phyloP scores from a whole-genome alignment of 768 basidiomycete genomes.

The Sistotremastrum niveocremeum region DNA sequence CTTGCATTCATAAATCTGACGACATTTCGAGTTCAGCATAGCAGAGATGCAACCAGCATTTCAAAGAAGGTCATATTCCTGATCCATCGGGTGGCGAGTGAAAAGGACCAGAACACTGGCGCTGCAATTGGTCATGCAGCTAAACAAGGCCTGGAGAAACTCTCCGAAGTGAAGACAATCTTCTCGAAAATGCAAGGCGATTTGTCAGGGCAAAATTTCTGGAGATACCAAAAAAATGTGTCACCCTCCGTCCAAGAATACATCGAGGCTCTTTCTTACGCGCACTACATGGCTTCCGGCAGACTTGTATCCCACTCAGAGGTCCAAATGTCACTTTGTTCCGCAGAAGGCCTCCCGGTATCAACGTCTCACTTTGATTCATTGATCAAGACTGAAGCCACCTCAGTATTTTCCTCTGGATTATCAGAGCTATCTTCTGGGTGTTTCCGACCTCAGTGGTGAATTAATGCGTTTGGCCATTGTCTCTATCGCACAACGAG shows the following conservation, averaged over 20 bases:
- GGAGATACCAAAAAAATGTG: conserved; percentile 62
- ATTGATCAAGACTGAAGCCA: background rate
- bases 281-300: conserved; percentile 66
- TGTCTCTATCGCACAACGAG: conserved; percentile 56
- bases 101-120: conserved; percentile 10
- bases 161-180: conserved; percentile 49
- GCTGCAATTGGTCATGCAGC: conserved; percentile 30
- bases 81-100: conserved; percentile 59
- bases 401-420: conserved; percentile 64
- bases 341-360: conserved; percentile 50
- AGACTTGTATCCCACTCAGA: conserved; percentile 52
- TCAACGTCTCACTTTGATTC: conserved; percentile 8
- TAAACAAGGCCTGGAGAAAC: conserved; percentile 39
- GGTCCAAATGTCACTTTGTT: conserved; percentile 52
- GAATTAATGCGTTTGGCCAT: conserved; percentile 96
- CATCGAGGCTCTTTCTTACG: conserved; percentile 85
- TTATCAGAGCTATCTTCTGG: conserved; percentile 78
- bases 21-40: conserved; percentile 30
- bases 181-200: conserved; percentile 52
- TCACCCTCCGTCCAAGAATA: conserved; percentile 88
- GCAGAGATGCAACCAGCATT: conserved; percentile 78
- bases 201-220: conserved; percentile 54
- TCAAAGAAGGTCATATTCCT: conserved; percentile 94
- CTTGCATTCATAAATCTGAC: background rate
- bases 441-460: conserved; percentile 87